phyloP scores from a whole-genome alignment of 495 filamentous ascomycete species.

The Bryoglossum gracile region DNA sequence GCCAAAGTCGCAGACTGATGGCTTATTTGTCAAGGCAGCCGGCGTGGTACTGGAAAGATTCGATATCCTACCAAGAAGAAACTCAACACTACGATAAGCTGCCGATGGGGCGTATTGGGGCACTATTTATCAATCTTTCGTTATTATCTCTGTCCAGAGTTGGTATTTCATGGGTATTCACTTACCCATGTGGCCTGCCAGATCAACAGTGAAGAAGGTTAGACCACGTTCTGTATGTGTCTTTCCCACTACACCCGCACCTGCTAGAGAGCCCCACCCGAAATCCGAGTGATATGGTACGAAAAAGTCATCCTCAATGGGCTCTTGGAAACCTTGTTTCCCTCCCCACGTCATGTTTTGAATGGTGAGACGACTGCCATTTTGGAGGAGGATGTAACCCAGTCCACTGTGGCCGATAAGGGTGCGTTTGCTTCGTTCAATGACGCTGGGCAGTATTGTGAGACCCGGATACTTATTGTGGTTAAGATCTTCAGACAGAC shows the following conservation, averaged over 20 bases:
- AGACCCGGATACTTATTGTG: constrained; percentile 40
- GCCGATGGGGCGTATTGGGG: no score
- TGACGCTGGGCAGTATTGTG: constrained; percentile 64
- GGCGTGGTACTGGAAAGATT: no score
- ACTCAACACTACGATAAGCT: no score
- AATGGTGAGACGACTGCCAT: constrained; percentile 63
- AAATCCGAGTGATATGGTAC: constrained; percentile 50
- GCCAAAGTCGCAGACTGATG: no score
- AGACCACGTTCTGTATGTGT: constrained; percentile 60
- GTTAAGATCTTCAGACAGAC: constrained; percentile 35
- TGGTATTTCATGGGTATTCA: no score
- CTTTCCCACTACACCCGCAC: constrained; percentile 52
- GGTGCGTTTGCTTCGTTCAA: constrained; percentile 62
- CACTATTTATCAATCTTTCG: no score
- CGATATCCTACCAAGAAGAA: no score
- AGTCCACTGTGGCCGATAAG: constrained; percentile 62
- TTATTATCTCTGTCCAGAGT: no score
- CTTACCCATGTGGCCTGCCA: constrained; percentile 60
- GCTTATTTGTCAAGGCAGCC: no score
- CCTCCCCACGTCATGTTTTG: constrained; percentile 87
- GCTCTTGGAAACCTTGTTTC: constrained; percentile 55
- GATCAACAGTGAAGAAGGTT: constrained; percentile 53
- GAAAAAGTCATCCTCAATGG: constrained; percentile 47
- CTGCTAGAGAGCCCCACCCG: constrained; percentile 25
- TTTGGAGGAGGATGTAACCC: constrained; percentile 44